A percentile compares a stretch with the other conserved stretches of the same genome.
phyloP scores from a whole-genome alignment of 2,329 filamentous ascomycete species.

The Cryphonectria carpinicola region DNA sequence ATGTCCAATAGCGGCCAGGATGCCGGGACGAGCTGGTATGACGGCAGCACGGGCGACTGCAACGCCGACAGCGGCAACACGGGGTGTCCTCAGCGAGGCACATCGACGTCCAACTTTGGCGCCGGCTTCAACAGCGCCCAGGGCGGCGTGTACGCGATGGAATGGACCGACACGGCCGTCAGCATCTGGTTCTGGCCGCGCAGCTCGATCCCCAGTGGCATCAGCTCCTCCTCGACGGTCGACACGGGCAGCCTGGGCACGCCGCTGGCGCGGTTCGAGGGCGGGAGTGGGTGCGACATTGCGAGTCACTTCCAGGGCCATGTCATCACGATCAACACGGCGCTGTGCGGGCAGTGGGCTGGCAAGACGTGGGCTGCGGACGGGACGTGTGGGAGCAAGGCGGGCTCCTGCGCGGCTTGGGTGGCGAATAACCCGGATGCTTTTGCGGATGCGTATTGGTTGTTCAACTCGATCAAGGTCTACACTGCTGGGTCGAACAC shows the following conservation, averaged over 20 bases:
- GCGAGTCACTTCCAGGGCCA: constrained; percentile 70
- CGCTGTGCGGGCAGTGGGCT: constrained; percentile 79
- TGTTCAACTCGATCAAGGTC: constrained; percentile 29
- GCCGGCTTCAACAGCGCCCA: constrained; percentile 70
- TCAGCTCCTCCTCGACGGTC: constrained; percentile 51
- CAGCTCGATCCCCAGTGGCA: constrained; percentile 33
- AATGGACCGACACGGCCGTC: constrained; percentile 76
- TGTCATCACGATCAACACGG: constrained; percentile 66
- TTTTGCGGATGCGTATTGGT: constrained; percentile 28
- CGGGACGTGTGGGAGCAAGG: constrained; percentile 61
- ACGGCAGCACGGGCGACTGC: constrained; percentile 51
- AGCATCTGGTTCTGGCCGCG: constrained; percentile 83
- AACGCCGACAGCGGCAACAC: constrained; percentile 51
- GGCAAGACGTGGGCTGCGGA: constrained; percentile 66
- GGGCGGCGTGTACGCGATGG: constrained; percentile 74
- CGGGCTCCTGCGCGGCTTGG: constrained; percentile 69
- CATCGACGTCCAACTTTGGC: constrained; percentile 62
- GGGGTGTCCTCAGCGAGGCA: constrained; percentile 63
- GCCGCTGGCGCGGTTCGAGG: constrained; percentile 70
- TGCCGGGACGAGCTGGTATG: constrained; percentile 36
- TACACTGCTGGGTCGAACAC: constrained; percentile 11
- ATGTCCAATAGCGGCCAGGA: constrained; percentile 53
- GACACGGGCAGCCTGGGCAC: constrained; percentile 69
- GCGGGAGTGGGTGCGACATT: constrained; percentile 69
- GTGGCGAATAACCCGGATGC: constrained; percentile 50